Base-by-base conservation (phyloP, 768 basidiomycete genomes). In the Leccinum longicurvipes region DNA sequence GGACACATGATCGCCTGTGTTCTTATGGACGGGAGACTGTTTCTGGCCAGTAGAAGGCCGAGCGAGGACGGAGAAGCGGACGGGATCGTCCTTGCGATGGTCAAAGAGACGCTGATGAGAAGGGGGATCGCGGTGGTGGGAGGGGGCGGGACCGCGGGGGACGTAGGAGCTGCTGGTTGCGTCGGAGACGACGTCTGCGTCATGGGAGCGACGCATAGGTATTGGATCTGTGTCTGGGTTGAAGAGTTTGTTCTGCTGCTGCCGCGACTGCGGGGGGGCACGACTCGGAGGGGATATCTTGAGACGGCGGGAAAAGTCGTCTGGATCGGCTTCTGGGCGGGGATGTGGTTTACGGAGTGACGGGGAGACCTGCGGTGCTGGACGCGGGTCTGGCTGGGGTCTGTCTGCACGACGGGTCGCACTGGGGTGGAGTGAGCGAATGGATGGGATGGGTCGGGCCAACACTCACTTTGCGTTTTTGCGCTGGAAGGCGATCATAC, bases 31-130 rank as follows among this genome's bases (percentile, higher is more conserved):
- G 7, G 83, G 81, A 0, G 76, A 61, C 1, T 80, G 77, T 6
- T 80, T 79, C 39, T 67, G 66, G 50, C 63, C 66, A 49, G 9
- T 65, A 57, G 46, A 66, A 9, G 85, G 79, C 41, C 85, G 81
- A 4, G 82, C 74, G 32, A 84, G 79, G 31, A 85, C 81, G 36
- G 83, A 76, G 72, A 98, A 98, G 11, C 88, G 82, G 29, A 93
- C 82, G 0, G 97, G 93, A 69, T 98, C 92, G 69, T 98, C 91
- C 64, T 91, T 86, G 36, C 90, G 80, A 56, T 90, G 91, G 67
- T 98, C 93, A 55, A 93, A 95, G 0, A 97, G 82, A 58, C 88
- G 89, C 9, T 77, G 74, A 45, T 72, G 69, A 6, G 67, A 14
- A 61, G 46, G 71, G 28, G 52, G 56, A 51, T 54, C 67, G 41